A percentile compares a stretch with the other conserved stretches of the same genome.
Conservation (phyloP, 805 yeast genomes). For the Starmerella bombi region DNA sequence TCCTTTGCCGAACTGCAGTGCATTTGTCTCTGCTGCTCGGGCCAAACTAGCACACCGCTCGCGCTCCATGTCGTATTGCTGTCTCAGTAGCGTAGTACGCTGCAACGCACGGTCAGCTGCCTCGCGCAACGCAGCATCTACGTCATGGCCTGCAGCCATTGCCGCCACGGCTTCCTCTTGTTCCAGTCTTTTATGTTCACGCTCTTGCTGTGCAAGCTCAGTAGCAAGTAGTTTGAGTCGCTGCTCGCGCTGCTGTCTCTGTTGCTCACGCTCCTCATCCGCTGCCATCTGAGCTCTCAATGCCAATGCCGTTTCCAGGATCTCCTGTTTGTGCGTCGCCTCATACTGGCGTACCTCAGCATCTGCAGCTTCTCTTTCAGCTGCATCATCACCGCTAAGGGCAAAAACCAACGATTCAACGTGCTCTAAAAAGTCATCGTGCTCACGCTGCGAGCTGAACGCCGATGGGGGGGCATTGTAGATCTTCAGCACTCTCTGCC, state of each 20-base stretch:
- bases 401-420: conserved; percentile 73
- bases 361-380: conserved; percentile 33
- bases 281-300: conserved; percentile 59
- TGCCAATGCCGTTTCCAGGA: conserved; percentile 60
- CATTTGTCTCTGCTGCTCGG: conserved; percentile 17
- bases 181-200: conserved; percentile 31
- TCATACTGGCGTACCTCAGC: conserved; percentile 44
- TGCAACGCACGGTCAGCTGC: conserved; percentile 44
- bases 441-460: conserved; percentile 46
- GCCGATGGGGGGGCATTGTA: conserved; percentile 72
- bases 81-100: conserved; percentile 51
- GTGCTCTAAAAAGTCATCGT: conserved; percentile 68
- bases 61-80: conserved; percentile 37
- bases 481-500: conserved; percentile 61
- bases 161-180: conserved; percentile 44
- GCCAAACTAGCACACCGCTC: conserved; percentile 18
- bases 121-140: conserved; percentile 39
- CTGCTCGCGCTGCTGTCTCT: conserved; percentile 53
- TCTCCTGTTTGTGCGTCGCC: conserved; percentile 57
- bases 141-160: conserved; percentile 34
- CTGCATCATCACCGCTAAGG: conserved; percentile 54
- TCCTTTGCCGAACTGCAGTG: conserved; percentile 19
- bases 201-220: conserved; percentile 47
- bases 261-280: conserved; percentile 47
- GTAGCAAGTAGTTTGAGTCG: conserved; percentile 41